Evolutionary conservation across 306 rosid species (phyloP), one percentile per base, ranked within the genome.

Genomic region (Prunus salicina): DNA sequence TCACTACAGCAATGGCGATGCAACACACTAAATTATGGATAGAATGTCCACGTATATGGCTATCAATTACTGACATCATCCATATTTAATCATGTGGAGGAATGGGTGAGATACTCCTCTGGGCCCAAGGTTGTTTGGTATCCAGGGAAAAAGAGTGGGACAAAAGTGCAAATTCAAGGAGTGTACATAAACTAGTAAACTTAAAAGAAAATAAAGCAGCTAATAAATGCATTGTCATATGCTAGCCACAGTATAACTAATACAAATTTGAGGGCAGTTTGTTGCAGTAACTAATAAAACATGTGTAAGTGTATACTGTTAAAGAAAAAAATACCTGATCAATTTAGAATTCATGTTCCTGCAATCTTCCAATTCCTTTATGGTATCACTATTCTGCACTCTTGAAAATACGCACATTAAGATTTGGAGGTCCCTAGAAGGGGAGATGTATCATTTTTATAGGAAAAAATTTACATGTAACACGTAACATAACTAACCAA

Each of bases 321-420:
- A 27, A 18, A 18, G 15, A 45, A 70, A 45, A 69, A 16, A 27
- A n/a, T 74, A 90, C 97, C 92, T 82, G 3, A 87, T 88, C 80
- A 86, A 70, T 69, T 85, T 87, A 83, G 88, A 85, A 84, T 90
- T 90, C 92, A 85, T 83, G 68, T 76, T 85, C 78, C 77, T 83
- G 82, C 93, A 90, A 73, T 86, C 84, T 84, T 87, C 89, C 79
- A 88, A 78, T 78, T 86, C 90, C 83, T 79, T 87, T 58, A 78
- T 63, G 13, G 81, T 80, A 60, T 79, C 82, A 25, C 47, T 80
- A 63, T 82, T 88, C 96, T 91, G 93, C 84, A 86, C 73, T 62
- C n/a, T 76, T 64, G 56, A 79, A 70, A 50, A 19, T 18, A 70
- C 11, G 11, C 61, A 18, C 28, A 71, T 71, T 32, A 71, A 20